phyloP scores from a whole-genome alignment of 2,329 filamentous ascomycete species.

The Trichophyton equinum region DNA sequence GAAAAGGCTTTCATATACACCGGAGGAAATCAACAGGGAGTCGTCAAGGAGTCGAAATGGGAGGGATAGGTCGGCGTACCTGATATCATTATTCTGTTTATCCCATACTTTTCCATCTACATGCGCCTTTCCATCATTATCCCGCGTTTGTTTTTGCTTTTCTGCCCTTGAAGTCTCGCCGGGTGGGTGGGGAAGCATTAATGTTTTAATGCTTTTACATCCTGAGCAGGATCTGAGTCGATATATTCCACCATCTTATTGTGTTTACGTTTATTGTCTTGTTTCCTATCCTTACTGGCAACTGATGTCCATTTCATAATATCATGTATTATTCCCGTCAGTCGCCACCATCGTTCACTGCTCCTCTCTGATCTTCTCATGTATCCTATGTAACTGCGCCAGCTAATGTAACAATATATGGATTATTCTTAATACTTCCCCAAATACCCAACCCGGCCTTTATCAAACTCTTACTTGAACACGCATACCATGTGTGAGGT shows the following conservation, averaged over 20 bases:
- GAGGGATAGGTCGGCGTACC: slow-evolving; percentile 5
- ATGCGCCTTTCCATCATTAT: neutral
- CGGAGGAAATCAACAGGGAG: neutral
- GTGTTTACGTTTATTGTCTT: neutral
- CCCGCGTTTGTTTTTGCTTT: neutral
- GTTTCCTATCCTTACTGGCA: neutral
- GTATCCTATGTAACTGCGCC: neutral
- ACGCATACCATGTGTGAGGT: no score
- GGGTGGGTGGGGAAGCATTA: neutral
- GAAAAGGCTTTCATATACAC: slow-evolving; percentile 1
- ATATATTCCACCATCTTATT: neutral
- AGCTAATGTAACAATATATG: slow-evolving; percentile 4
- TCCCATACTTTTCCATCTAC: neutral
- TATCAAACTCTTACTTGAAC: no score
- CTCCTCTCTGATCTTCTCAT: slow-evolving; percentile 10
- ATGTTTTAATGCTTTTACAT: neutral
- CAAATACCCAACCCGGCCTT: neutral
- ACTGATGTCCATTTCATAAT: neutral
- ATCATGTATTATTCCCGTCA: neutral
- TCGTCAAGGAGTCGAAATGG: slow-evolving; percentile 1
- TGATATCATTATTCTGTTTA: slow-evolving; percentile 11
- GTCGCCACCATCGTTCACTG: slow-evolving; percentile 6
- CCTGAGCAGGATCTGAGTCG: neutral
- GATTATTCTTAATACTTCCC: neutral
- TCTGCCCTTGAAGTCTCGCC: neutral